These are phyloP conservation scores for Pneumocystis jirovecii DNA, from an alignment of 1,139 yeast genomes.

Conservation along the genomic window DNA sequence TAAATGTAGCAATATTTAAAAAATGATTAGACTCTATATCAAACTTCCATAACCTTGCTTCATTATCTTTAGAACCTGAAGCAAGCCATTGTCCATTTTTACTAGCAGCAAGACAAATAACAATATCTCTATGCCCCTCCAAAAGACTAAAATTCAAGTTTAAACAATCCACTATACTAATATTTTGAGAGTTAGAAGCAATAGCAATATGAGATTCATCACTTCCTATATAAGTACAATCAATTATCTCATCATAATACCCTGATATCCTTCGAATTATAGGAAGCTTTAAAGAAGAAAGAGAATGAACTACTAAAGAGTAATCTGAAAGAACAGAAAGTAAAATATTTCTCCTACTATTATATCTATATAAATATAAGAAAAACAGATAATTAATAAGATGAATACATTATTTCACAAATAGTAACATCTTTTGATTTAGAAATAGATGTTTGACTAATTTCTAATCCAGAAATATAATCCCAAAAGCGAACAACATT, in stretches of 20 bases:
- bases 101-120: conserved; percentile 65
- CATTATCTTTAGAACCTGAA: conserved; percentile 83
- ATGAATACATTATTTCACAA: conserved; percentile 9
- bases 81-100: conserved; percentile 77
- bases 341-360: conserved; percentile 17
- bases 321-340: conserved; percentile 63
- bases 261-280: conserved; percentile 57
- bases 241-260: conserved; percentile 91
- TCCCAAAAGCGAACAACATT: conserved; percentile 55
- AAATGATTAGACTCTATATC: conserved; percentile 25
- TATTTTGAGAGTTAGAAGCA: conserved; percentile 90
- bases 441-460: conserved; percentile 9
- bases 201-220: conserved; percentile 47
- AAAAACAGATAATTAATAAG: background rate
- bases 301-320: conserved; percentile 43
- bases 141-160: conserved; percentile 51
- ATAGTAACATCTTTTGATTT: conserved; percentile 17
- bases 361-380: conserved; percentile 1
- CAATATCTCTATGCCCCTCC: conserved; percentile 74
- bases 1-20: conserved; percentile 43
- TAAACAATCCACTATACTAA: conserved; percentile 37
- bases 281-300: conserved; percentile 25
- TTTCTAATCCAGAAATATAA: conserved; percentile 15
- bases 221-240: conserved; percentile 53
- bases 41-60: conserved; percentile 63